Base-by-base conservation (phyloP, 352 stramenopile species). In the Halophytophthora batemanensis region DNA sequence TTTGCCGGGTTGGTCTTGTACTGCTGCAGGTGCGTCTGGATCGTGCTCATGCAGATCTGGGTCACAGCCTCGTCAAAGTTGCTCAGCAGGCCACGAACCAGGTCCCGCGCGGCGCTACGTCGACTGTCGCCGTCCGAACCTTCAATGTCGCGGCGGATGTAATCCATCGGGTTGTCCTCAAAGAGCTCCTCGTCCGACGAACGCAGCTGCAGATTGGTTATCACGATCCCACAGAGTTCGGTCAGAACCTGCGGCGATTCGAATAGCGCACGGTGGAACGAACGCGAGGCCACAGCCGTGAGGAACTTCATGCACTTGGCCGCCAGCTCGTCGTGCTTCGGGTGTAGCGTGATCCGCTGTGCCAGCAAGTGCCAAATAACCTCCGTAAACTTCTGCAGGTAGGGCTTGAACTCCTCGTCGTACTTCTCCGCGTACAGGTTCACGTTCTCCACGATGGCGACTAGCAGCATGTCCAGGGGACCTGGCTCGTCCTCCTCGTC, bases 371-470 rank as follows among this genome's bases (percentile, higher is more conserved):
- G 71, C 83, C 83, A 94, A 29, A 94, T 90, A 28, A 85, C 69
- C 37, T 93, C 77, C 0, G 90, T 98, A 67, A 99, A 99, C 43
- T 86, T 79, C 22, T 87, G 81, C 54, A 99, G 56, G 61, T 95
- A 98, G 11, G 90, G 87, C 36, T 96, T 81, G 71, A 99, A 99
- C 45, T 98, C 91, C 71, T 99, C 97, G 50, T 99, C 97, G 69
- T 99, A 98, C 77, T 99, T 99, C 56, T 96, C 90, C 0, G 90
- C 90, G 64, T 99, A 99, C 40, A 99, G 65, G 47, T 97, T 97
- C 8, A 99, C 74, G 78, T 99, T 99, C 66, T 99, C 90, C 13
- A 99, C 87, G 45, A 99, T 96, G 7, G 95, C 93, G 17, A 97
- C 79, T 10, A 97, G 78, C 11, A 99, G 57, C 19, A 83, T 77